A percentile compares a stretch with the other conserved stretches of the same genome.
These are phyloP conservation scores for Fomitopsis pulvina DNA, from an alignment of 768 basidiomycete species.

Conservation along the genomic window DNA sequence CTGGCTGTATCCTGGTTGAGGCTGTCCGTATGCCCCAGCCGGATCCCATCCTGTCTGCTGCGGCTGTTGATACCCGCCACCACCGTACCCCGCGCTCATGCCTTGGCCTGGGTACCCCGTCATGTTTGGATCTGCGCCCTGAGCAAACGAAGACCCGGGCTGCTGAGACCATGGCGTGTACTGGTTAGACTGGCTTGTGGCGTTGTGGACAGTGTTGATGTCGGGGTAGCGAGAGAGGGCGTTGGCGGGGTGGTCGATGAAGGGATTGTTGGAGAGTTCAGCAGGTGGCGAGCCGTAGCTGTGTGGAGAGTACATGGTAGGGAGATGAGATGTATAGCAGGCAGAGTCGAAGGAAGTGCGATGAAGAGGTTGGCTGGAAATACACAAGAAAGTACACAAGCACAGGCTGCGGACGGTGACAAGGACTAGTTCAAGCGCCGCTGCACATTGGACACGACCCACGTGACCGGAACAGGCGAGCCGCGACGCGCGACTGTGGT, in stretches of 20 bases:
- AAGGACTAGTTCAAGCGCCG: no score
- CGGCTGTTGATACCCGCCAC: constrained; percentile 7
- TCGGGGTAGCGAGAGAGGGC: constrained; percentile 53
- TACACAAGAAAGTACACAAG: no score
- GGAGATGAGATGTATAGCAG: no score
- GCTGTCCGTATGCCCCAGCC: constrained; percentile 21
- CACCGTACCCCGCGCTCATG: constrained; percentile 5
- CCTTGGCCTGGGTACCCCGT: constrained; percentile 15
- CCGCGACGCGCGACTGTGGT: no score
- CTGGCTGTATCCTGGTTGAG: constrained; percentile 11
- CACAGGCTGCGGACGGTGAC: no score
- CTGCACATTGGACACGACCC: no score
- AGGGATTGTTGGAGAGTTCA: constrained; percentile 59
- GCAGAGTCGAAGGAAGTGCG: no score
- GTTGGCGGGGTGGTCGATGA: constrained; percentile 44
- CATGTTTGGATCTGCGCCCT: constrained; percentile 8
- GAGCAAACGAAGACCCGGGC: constrained; percentile 12
- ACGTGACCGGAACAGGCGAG: no score
- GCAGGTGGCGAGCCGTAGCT: constrained; percentile 20
- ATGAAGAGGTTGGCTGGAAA: no score
- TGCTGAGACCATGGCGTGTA: constrained; percentile 36
- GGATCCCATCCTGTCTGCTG: constrained; percentile 6
- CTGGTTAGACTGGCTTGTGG: constrained; percentile 20
- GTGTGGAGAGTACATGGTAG: constrained; percentile 17
- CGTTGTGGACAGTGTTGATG: constrained; percentile 30